Evolutionary conservation across 1,284 basidiomycete genomes (phyloP), one percentile per base, ranked within the genome.

Genomic region (Moesziomyces globuligerus): DNA sequence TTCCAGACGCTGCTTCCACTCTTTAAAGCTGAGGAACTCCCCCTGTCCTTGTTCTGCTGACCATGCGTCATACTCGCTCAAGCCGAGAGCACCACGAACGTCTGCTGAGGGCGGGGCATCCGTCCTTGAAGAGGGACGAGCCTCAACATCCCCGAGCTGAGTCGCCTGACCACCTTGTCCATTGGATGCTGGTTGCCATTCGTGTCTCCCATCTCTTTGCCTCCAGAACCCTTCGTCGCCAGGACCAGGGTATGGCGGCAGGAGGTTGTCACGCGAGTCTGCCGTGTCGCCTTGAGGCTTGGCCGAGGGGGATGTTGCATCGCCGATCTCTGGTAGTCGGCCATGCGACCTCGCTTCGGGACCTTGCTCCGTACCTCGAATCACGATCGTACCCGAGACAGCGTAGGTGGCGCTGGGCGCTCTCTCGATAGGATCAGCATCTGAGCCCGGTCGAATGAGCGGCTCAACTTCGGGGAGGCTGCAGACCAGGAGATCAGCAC

Each of bases 171-270:
- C n/a, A 9, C 15, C 24, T 7, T 25, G n/a, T 1, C 11, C 29
- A 3, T 42, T 32, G 3, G 58, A 37, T 5, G 58, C 44, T 15
- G 68, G 68, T 23, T 61, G 54, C 68, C 68, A 71, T 32, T 71
- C 68, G 32, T 66, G 58, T 17, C 23, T 44, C 13, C 68, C 68
- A 26, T 71, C 54, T 29, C 62, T 64, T 28, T 71, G 68, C 34
- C 68, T 60, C 68, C 68, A 71, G 28, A 66, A 71, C 11, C 68
- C 68, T 20, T 66, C 68, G 29, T 66, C 62, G 17, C 45, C 44
- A 3, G 68, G 68, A 7, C 59, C 62, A 3, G 68, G 68, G 23
- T 66, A 71, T 8, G 57, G 34, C 8, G 46, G 24, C 23, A 25
- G 7, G 8, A 29, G 15, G 25, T 8, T 28, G 29, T 9, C 36